Base-by-base conservation (phyloP, 73 alveolate genomes). In the Halteria grandinella region DNA sequence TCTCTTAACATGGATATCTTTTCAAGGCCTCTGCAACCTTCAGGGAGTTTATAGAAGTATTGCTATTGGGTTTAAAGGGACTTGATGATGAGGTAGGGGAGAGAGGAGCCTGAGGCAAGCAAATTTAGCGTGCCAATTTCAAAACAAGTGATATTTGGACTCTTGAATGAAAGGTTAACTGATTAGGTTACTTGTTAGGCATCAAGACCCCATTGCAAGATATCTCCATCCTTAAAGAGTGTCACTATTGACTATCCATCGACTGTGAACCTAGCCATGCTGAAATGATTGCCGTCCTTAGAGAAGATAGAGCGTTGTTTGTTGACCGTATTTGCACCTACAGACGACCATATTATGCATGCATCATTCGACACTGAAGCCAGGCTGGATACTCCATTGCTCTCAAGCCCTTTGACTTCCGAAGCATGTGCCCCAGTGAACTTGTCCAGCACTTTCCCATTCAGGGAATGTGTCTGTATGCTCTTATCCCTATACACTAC, bases 221-320 rank as follows among this genome's bases (percentile, higher is more conserved):
- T 3, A 24, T 51, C 71, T 2, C 75, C 85, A 73, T 51, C 75
- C 41, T 73, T 73, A 1, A 53, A 18, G 14, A 73, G 50, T 23
- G 85, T 73, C 3, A 52, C 62, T 6, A 73, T 11, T 14, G 21
- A 17, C 18, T 52, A 24, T 15, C 62, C 64, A 39, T 73, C 74
- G 8, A 47, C 63, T 7, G 49, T 34, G 52, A 73, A 73, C 37
- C 39, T 73, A 3, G 76, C 85, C 27, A 18, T 21, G 8, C n/a
- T 37, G 21, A 53, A 73, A 25, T 54, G 51, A 15, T 18, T 37
- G 2, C 85, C 80, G 15, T 66, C 85, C 23, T 73, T 33, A 6
- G 63, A 47, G 37, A 15, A 52, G 12, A 73, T 37, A 1, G 75
- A 48, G 14, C 76, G 23, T 17, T 17, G 1, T 36, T 53, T 73